Percentiles rank a stretch among this genome's conserved stretches.
These are phyloP conservation scores for Canavalia ensiformis DNA, from an alignment of 306 rosid genomes.

Conservation along the genomic window DNA sequence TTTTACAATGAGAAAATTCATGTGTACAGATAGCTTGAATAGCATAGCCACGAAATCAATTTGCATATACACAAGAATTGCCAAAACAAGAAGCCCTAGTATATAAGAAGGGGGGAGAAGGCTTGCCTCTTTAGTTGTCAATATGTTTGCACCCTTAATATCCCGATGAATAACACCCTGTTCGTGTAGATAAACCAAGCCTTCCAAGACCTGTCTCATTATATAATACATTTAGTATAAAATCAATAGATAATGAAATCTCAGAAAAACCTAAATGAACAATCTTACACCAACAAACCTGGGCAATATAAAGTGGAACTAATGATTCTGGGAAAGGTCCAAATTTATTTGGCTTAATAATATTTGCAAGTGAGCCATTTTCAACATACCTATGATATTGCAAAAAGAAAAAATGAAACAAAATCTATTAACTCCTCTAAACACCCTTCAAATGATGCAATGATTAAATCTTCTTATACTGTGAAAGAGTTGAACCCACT, in stretches of 20 bases:
- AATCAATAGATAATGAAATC: constrained; percentile 33
- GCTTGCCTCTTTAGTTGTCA: constrained; percentile 95
- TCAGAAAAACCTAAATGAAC: constrained; percentile 23
- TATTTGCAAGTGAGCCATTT: constrained; percentile 98
- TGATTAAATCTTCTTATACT: constrained; percentile 8
- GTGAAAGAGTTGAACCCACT: constrained; percentile 52
- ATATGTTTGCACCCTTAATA: constrained; percentile 98
- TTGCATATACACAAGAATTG: constrained; percentile 21
- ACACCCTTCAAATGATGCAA: constrained; percentile 28
- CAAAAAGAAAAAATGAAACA: constrained; percentile 26
- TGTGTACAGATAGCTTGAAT: not conserved
- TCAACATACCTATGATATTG: constrained; percentile 81
- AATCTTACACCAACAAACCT: constrained; percentile 65
- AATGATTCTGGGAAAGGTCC: constrained; percentile 99
- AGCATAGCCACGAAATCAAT: constrained; percentile 25
- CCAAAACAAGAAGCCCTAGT: constrained; percentile 39
- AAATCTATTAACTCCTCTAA: constrained; percentile 38
- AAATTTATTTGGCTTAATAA: constrained; percentile 98
- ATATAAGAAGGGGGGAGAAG: not conserved
- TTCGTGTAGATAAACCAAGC: constrained; percentile 97
- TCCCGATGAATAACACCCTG: constrained; percentile 99
- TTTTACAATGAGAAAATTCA: constrained; percentile 25
- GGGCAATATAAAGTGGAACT: constrained; percentile 96
- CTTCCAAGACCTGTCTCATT: constrained; percentile 90
- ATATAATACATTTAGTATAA: constrained; percentile 38